A percentile compares a stretch with the other conserved stretches of the same genome.
Evolutionary conservation across 1,284 basidiomycete genomes (phyloP).

Genomic region (Sanguinoderma infundibulare): DNA sequence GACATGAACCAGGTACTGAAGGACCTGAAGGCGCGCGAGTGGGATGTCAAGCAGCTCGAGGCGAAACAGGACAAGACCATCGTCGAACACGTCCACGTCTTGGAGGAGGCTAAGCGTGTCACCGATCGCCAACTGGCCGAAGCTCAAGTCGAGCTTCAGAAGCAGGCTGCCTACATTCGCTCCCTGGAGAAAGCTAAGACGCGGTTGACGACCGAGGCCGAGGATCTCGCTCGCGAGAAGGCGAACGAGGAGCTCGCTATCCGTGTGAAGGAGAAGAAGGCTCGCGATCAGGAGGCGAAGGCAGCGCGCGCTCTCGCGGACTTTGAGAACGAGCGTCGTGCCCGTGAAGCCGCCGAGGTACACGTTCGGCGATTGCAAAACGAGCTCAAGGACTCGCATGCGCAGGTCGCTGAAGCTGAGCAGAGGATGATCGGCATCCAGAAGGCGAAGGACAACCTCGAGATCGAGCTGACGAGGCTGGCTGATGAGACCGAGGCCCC

Average conservation of each 20-base stretch:
- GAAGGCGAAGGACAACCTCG: slow-evolving; percentile 69
- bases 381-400: slow-evolving; percentile 58
- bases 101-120: slow-evolving; percentile 96
- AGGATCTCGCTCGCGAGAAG: slow-evolving; percentile 81
- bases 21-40: slow-evolving; percentile 84
- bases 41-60: slow-evolving; percentile 85
- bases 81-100: slow-evolving; percentile 97
- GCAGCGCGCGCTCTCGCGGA: slow-evolving; percentile 58
- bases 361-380: slow-evolving; percentile 60
- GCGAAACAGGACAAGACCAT: slow-evolving; percentile 96
- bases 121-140: slow-evolving; percentile 92
- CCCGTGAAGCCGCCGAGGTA: slow-evolving; percentile 67
- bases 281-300: slow-evolving; percentile 62
- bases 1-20: slow-evolving; percentile 81
- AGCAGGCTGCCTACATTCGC: slow-evolving; percentile 76
- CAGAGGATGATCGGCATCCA: slow-evolving; percentile 57
- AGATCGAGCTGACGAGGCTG: slow-evolving; percentile 70
- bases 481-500: slow-evolving; percentile 63
- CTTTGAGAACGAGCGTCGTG: slow-evolving; percentile 67
- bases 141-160: slow-evolving; percentile 77
- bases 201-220: slow-evolving; percentile 81
- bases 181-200: slow-evolving; percentile 85
- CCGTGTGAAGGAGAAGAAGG: slow-evolving; percentile 69
- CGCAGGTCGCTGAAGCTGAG: slow-evolving; percentile 56
- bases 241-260: slow-evolving; percentile 75